phyloP scores from a whole-genome alignment of 306 rosid genomes.

The Abrus precatorius region DNA sequence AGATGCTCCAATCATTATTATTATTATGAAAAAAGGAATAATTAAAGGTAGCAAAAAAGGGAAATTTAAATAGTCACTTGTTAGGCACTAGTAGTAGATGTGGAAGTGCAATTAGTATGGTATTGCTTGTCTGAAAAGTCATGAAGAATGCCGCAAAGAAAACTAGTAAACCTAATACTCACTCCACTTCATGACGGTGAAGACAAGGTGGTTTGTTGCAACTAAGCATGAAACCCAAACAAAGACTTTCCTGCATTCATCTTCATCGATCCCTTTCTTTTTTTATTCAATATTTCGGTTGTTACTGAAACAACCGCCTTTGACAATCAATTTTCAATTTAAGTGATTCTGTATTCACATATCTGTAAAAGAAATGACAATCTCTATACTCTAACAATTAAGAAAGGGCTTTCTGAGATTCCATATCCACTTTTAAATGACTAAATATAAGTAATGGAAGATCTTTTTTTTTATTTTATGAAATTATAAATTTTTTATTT shows the following conservation, averaged over 20 bases:
- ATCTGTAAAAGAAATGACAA: not conserved
- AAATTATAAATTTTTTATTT: not conserved
- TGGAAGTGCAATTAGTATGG: constrained; percentile 3
- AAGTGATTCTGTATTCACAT: not conserved
- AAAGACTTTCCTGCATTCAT: not conserved
- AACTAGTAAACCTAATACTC: constrained; percentile 51
- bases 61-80: not conserved
- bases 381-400: not conserved
- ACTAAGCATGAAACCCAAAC: constrained; percentile 50
- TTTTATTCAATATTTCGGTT: constrained; percentile 15
- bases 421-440: constrained; percentile 4
- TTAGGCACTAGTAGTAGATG: not conserved
- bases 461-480: not conserved
- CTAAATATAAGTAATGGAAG: not conserved
- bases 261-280: not conserved
- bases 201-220: constrained; percentile 50
- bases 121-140: constrained; percentile 37
- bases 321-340: constrained; percentile 10
- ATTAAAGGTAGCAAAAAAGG: not conserved
- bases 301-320: not conserved
- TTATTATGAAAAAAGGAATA: no score
- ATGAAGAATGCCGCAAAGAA: constrained; percentile 3
- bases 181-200: constrained; percentile 41
- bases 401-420: not conserved
- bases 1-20: constrained; percentile 28